phyloP scores from a whole-genome alignment of 2,329 filamentous ascomycete genomes.

The Sporothrix euskadiensis region DNA sequence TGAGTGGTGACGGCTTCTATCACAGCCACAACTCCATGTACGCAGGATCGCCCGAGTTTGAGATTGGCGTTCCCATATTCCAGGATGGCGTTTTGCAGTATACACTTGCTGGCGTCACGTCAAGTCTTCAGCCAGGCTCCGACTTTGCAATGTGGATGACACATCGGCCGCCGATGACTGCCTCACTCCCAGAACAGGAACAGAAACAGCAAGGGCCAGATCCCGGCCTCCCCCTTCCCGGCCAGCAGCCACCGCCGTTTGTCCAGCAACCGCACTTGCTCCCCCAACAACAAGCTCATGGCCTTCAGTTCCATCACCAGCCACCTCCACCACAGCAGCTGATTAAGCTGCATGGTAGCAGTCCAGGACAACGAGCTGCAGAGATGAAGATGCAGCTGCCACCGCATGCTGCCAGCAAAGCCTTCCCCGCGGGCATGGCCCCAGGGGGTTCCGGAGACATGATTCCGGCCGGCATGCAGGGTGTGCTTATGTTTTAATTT shows the following conservation, averaged over 20 bases:
- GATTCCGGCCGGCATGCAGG: slow-evolving; percentile 1
- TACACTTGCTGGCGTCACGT: slow-evolving; percentile 49
- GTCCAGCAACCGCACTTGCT: not conserved
- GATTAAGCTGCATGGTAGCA: slow-evolving; percentile 12
- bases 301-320: not conserved
- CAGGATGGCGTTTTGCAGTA: slow-evolving; percentile 51
- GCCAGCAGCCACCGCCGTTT: not conserved
- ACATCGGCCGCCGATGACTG: slow-evolving; percentile 39
- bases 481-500: not conserved
- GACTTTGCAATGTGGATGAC: slow-evolving; percentile 41
- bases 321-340: not conserved
- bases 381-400: slow-evolving; percentile 23
- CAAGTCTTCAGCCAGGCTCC: slow-evolving; percentile 40
- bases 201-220: not conserved
- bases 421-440: not conserved
- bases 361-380: not conserved
- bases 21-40: not conserved
- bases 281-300: not conserved
- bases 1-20: not conserved
- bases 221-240: not conserved
- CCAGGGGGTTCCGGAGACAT: not conserved
- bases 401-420: slow-evolving; percentile 11
- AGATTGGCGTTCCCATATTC: slow-evolving; percentile 30
- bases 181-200: not conserved
- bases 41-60: slow-evolving; percentile 20